A percentile compares a stretch with the other conserved stretches of the same genome.
Conservation (phyloP, 768 basidiomycete species). For the Suillus fuscotomentosus region DNA sequence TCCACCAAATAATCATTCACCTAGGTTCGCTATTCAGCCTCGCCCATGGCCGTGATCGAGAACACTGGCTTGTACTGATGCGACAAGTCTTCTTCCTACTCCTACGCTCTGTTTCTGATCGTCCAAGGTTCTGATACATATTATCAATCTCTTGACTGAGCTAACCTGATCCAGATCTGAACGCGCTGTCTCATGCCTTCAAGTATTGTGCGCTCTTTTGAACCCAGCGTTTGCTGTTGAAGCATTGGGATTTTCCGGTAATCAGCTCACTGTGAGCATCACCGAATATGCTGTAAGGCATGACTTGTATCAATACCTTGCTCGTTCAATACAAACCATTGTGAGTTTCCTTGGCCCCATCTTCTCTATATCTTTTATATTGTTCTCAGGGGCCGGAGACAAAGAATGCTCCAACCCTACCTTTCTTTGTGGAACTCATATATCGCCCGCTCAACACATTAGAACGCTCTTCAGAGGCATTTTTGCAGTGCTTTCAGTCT, state of each 20-base stretch:
- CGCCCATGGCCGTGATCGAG: slow-evolving; percentile 34
- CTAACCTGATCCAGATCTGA: slow-evolving; percentile 40
- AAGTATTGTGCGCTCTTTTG: slow-evolving; percentile 49
- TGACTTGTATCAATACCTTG: slow-evolving; percentile 39
- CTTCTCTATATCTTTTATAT: not conserved
- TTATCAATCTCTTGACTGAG: not conserved
- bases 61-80: slow-evolving; percentile 65
- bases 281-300: slow-evolving; percentile 45
- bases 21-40: slow-evolving; percentile 42
- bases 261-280: slow-evolving; percentile 32
- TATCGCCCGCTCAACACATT: slow-evolving; percentile 21
- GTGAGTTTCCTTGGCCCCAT: slow-evolving; percentile 38
- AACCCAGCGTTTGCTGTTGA: slow-evolving; percentile 14
- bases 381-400: slow-evolving; percentile 50
- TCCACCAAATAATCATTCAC: not conserved
- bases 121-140: slow-evolving; percentile 46
- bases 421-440: slow-evolving; percentile 27
- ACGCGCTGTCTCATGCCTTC: slow-evolving; percentile 45
- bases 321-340: slow-evolving; percentile 29
- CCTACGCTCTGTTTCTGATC: slow-evolving; percentile 47
- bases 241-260: slow-evolving; percentile 29
- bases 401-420: slow-evolving; percentile 41
- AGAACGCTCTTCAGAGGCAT: slow-evolving; percentile 31
- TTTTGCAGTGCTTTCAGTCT: slow-evolving; percentile 33
- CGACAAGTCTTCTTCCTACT: slow-evolving; percentile 47